Conservation (phyloP, 176 grass and related monocot genomes). For the Luzula sylvatica region DNA sequence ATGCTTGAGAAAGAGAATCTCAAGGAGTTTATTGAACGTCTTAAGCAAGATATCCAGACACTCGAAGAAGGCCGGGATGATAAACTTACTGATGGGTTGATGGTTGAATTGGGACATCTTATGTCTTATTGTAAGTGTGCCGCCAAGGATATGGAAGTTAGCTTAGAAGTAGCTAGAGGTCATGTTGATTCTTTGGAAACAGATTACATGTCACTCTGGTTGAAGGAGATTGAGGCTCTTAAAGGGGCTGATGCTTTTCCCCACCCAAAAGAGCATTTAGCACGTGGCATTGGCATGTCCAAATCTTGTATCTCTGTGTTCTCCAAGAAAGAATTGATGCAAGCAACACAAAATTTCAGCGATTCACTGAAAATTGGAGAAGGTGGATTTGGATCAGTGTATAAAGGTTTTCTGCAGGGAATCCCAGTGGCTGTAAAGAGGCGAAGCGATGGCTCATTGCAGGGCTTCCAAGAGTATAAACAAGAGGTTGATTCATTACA, state of each 20-base stretch:
- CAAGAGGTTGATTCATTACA: too few species aligned
- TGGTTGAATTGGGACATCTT: conserved; percentile 20
- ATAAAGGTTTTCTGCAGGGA: conserved; percentile 45
- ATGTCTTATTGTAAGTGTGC: conserved; percentile 14
- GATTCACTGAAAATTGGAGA: conserved; percentile 47
- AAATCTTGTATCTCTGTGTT: conserved; percentile 46
- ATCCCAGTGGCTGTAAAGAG: conserved; percentile 65
- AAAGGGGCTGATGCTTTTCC: too few species aligned
- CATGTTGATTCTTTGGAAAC: conserved; percentile 23
- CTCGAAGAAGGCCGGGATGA: conserved; percentile 22
- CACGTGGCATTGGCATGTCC: too few species aligned
- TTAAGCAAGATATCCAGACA: conserved; percentile 33
- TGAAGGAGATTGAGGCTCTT: too few species aligned
- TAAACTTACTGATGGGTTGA: conserved; percentile 20
- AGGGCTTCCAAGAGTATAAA: conserved; percentile 42
- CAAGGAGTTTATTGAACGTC: too few species aligned
- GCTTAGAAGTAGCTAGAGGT: conserved; percentile 6
- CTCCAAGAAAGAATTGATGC: conserved; percentile 45
- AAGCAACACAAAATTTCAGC: conserved; percentile 67
- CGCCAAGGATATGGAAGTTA: conserved; percentile 25
- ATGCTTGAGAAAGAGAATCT: too few species aligned
- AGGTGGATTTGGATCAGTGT: conserved; percentile 67
- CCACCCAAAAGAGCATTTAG: too few species aligned
- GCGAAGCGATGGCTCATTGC: conserved; percentile 35
- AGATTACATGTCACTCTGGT: too few species aligned